phyloP scores from a whole-genome alignment of 1,284 basidiomycete genomes.

The Bondarzewia mesenterica region DNA sequence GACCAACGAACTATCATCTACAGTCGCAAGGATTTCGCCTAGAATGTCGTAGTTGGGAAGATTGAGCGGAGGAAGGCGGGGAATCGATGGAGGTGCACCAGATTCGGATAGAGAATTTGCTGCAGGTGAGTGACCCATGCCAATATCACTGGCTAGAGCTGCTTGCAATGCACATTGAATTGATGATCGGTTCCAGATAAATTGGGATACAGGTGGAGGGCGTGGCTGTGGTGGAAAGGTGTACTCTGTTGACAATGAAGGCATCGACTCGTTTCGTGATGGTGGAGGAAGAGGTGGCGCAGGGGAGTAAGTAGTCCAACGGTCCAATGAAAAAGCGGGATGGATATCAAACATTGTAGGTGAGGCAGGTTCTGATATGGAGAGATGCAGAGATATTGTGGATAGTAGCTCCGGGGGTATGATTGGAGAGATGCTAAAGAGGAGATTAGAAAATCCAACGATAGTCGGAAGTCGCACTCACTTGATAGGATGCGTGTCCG shows the following conservation, averaged over 20 bases:
- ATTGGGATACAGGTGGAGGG: conserved; percentile 11
- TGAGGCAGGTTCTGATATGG: conserved; percentile 20
- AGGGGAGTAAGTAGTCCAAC: conserved; percentile 15
- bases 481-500: conserved; percentile 81
- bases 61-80: conserved; percentile 12
- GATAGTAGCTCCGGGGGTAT: conserved; percentile 55
- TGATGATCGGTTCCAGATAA: conserved; percentile 17
- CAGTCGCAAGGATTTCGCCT: conserved; percentile 14
- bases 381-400: conserved; percentile 46
- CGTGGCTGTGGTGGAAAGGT: background rate
- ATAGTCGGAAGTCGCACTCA: conserved; percentile 27
- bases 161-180: conserved; percentile 13
- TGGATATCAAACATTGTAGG: conserved; percentile 33
- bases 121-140: background rate
- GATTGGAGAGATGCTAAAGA: conserved; percentile 51
- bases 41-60: conserved; percentile 11
- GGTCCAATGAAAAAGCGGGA: conserved; percentile 23
- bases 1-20: conserved; percentile 2
- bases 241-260: conserved; percentile 7
- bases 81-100: conserved; percentile 5
- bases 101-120: too few species aligned
- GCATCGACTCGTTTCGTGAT: conserved; percentile 10
- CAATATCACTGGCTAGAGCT: conserved; percentile 12
- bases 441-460: background rate
- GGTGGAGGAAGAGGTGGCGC: conserved; percentile 10